Evolutionary conservation across 257 asterid genomes (phyloP).

Genomic region (Voacanga thouarsii): DNA sequence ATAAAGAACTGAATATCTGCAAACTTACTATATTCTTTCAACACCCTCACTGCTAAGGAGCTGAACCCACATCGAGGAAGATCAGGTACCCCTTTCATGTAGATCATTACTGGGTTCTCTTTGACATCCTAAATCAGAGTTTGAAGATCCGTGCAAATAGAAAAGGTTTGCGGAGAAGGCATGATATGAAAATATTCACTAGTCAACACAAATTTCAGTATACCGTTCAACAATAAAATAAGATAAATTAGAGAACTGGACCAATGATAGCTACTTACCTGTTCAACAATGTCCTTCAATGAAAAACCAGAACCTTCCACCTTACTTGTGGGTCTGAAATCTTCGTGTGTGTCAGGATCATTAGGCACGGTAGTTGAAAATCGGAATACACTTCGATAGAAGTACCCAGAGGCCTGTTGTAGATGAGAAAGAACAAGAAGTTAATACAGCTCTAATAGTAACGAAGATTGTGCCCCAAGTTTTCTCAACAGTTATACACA

Average conservation of each 20-base stretch:
- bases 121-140: conserved; percentile 65
- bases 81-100: conserved; percentile 95
- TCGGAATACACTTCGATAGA: conserved; percentile 34
- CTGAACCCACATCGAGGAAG: conserved; percentile 96
- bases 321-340: conserved; percentile 71
- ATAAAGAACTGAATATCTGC: background rate
- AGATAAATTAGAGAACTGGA: background rate
- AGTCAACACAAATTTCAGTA: background rate
- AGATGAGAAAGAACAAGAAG: conserved; percentile 16
- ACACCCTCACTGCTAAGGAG: conserved; percentile 81
- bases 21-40: conserved; percentile 76
- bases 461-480: background rate
- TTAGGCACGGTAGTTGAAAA: conserved; percentile 56
- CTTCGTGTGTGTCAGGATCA: conserved; percentile 90
- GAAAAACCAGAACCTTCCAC: conserved; percentile 50
- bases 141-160: conserved; percentile 5
- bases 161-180: conserved; percentile 8
- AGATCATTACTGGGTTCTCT: conserved; percentile 91
- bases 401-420: conserved; percentile 47
- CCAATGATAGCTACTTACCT: conserved; percentile 43
- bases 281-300: conserved; percentile 67
- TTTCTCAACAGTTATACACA: too few relatives aligned
- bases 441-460: conserved; percentile 8
- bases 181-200: background rate
- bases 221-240: background rate